Evolutionary conservation across 78 protist species (phyloP).

Genomic region (Emiliania huxleyi): DNA sequence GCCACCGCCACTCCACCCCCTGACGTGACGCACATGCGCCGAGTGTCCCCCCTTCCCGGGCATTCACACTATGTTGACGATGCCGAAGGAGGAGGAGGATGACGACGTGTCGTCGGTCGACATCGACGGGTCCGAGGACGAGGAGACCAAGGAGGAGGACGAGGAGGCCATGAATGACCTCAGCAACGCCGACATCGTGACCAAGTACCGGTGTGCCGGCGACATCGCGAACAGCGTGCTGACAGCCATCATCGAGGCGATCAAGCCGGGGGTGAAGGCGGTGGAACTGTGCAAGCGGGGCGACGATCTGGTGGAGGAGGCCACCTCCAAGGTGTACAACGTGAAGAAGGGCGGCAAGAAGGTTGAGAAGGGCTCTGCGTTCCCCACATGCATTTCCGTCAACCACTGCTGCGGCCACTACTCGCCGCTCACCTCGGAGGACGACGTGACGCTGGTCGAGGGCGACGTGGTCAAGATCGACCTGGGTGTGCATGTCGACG

Average conservation of each 20-base stretch:
- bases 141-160: background rate
- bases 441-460: constrained; percentile 40
- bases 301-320: background rate
- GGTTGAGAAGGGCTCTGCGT: constrained; percentile 88
- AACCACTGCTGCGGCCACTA: constrained; percentile 91
- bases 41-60: too few species aligned
- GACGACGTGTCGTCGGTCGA: background rate
- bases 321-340: background rate
- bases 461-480: constrained; percentile 95
- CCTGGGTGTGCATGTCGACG: constrained; percentile 94
- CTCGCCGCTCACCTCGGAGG: constrained; percentile 78
- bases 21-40: too few species aligned
- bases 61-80: too few species aligned
- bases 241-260: background rate
- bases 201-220: constrained; percentile 67
- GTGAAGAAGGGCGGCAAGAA: background rate
- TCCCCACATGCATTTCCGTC: constrained; percentile 93
- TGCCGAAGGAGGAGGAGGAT: background rate
- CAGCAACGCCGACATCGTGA: constrained; percentile 52
- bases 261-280: background rate
- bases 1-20: too few species aligned
- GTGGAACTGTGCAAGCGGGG: background rate
- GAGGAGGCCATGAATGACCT: constrained; percentile 22
- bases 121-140: background rate
- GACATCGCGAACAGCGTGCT: constrained; percentile 58